Conservation (phyloP, 1,284 basidiomycete species). For the Polyporus tsugae region DNA sequence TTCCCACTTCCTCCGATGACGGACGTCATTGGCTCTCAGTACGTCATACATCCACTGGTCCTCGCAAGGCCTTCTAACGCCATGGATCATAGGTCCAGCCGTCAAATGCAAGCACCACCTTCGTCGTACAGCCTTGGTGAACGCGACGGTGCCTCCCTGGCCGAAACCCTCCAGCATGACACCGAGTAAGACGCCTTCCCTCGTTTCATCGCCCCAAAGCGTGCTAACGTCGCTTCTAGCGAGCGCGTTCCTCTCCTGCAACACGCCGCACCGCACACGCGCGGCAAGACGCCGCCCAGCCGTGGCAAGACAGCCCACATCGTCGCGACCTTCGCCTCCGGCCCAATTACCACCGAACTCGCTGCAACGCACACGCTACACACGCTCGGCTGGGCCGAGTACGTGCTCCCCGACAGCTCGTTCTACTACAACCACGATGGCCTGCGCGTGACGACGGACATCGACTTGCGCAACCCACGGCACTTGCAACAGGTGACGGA, state of each 20-base stretch:
- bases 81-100: conserved; percentile 23
- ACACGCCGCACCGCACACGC: conserved; percentile 14
- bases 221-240: conserved; percentile 31
- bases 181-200: conserved; percentile 34
- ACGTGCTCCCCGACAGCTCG: conserved; percentile 71
- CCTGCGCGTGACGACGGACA: conserved; percentile 66
- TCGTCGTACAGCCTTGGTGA: conserved; percentile 42
- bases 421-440: conserved; percentile 72
- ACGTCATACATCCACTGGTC: conserved; percentile 17
- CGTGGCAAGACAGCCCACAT: conserved; percentile 30
- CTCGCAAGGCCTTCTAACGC: background rate
- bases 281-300: conserved; percentile 24
- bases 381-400: conserved; percentile 67
- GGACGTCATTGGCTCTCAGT: conserved; percentile 47
- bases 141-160: conserved; percentile 30
- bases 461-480: conserved; percentile 61
- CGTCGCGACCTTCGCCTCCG: conserved; percentile 30
- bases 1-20: conserved; percentile 48
- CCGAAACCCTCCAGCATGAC: conserved; percentile 34
- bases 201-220: conserved; percentile 5
- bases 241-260: conserved; percentile 49
- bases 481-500: conserved; percentile 58
- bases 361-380: conserved; percentile 38
- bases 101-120: conserved; percentile 26
- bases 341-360: conserved; percentile 39